phyloP scores from a whole-genome alignment of 1,284 basidiomycete genomes.

The Moesziomyces sp. region DNA sequence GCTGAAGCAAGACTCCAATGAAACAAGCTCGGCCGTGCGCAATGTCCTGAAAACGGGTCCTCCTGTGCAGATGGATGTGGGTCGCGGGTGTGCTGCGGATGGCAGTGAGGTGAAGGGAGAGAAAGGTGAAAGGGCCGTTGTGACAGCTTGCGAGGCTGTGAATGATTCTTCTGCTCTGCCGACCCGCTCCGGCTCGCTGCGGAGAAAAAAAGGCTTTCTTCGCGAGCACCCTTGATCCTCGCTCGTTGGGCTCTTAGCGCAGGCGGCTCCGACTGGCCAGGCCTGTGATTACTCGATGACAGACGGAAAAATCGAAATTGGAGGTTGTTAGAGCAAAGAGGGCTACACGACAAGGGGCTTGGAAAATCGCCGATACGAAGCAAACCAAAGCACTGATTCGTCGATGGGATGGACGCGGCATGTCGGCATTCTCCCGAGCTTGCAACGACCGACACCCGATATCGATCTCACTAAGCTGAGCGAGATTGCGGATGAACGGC shows the following conservation, averaged over 20 bases:
- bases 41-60: neutral
- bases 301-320: neutral
- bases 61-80: neutral
- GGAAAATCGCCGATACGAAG: neutral
- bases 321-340: neutral
- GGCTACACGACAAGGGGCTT: neutral
- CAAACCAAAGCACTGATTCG: neutral
- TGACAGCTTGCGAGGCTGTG: neutral
- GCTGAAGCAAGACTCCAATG: no score
- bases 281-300: neutral
- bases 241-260: neutral
- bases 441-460: neutral
- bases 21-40: neutral
- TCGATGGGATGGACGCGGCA: neutral
- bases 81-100: neutral
- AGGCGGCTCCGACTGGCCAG: slow-evolving; percentile 18
- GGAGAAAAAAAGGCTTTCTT: slow-evolving; percentile 26
- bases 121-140: neutral
- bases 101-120: neutral
- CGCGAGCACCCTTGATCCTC: slow-evolving; percentile 29
- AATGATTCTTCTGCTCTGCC: neutral
- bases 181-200: neutral
- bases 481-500: no score
- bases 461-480: neutral
- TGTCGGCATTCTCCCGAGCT: no score